Base-by-base conservation (phyloP, 768 basidiomycete genomes). In the Crucibulum laeve region DNA sequence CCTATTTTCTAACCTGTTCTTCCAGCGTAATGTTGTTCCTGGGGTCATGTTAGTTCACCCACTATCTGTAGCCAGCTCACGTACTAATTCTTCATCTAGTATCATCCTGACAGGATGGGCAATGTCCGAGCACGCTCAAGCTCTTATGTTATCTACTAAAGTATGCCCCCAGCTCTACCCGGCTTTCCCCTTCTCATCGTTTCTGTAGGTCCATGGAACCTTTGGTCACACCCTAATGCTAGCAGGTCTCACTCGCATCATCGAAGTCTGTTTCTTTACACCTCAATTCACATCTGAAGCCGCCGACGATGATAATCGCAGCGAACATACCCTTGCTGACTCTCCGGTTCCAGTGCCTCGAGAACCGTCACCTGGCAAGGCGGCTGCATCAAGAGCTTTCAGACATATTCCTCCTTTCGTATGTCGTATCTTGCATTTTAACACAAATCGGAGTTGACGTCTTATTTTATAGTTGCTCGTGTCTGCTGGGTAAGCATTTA, bases 71-170 rank as follows among this genome's bases (percentile, higher is more conserved):
- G 19, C 17, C 17, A 14, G 14, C 36, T 40, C 24, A 28, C n/a
- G 21, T 22, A 25, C 26, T 22, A 5, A 25, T 25, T 14, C 18
- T 17, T 34, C 24, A 22, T n/a, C 33, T 33, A 91, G 87, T 38
- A 84, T 94, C 50, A 82, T 91, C 45, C 69, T 96, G 46, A 96
- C 94, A 0, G 94, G 94, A 4, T 95, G 88, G 84, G 92, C 85
- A 0, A 94, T 96, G 88, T 87, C 87, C 0, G 82, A 89, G 34
- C 93, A 96, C 51, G 79, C 79, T 0, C 93, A 97, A 66, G 81
- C 79, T 4, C 71, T 92, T 38, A 84, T 82, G 80, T 69, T 94
- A 28, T 91, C 91, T 1, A 89, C 91, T 1, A 82, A 81, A 68
- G 90, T 90, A 30, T 1, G 36, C 36, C 14, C 13, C 23, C 23